Conservation (phyloP, 23 red algal species). For the Gracilaria vermiculophylla region DNA sequence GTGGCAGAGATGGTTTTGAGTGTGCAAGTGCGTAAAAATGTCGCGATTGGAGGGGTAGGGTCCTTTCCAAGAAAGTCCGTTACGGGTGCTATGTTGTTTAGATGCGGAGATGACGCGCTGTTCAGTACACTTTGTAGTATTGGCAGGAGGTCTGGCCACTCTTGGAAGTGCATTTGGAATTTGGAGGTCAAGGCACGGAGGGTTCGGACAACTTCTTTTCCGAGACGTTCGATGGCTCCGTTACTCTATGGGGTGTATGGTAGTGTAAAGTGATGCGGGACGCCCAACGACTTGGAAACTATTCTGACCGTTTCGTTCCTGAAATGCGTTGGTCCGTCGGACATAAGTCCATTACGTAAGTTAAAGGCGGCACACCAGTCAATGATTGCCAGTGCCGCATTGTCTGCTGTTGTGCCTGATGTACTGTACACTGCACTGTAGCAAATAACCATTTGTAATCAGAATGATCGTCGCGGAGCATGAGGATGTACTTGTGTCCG, state of each 20-base stretch:
- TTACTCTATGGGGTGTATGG: constrained; percentile 18
- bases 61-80: constrained; percentile 30
- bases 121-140: background rate
- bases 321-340: constrained; percentile 38
- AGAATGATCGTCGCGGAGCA: constrained; percentile 1
- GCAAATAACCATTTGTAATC: constrained; percentile 38
- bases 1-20: background rate
- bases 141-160: constrained; percentile 27
- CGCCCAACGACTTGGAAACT: background rate
- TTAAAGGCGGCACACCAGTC: constrained; percentile 23
- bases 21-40: background rate
- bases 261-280: constrained; percentile 37
- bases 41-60: constrained; percentile 5
- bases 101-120: background rate
- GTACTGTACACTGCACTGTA: too few species aligned
- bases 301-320: constrained; percentile 16
- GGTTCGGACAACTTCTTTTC: background rate
- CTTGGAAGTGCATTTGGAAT: background rate
- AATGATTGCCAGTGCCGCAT: constrained; percentile 1
- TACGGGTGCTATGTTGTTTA: background rate
- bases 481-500: too few species aligned
- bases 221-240: background rate
- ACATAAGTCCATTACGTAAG: constrained; percentile 1
- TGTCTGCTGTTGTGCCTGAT: constrained; percentile 7
- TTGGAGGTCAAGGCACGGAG: background rate